Base-by-base conservation (phyloP, 2,329 filamentous ascomycete species). In the Helotiales sp. region DNA sequence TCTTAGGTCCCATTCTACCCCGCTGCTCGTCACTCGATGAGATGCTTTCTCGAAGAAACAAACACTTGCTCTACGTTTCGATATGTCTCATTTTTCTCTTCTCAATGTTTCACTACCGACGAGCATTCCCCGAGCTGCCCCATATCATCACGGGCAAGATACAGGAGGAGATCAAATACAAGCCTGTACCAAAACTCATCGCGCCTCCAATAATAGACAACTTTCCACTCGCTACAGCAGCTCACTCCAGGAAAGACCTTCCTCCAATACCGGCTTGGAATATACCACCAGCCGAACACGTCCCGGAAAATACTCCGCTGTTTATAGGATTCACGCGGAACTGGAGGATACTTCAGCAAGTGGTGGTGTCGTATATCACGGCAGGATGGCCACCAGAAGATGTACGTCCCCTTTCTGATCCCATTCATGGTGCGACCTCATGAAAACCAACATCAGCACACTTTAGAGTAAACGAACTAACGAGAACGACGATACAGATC, bases 281-380 rank as follows among this genome's bases (percentile, higher is more conserved):
- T 69, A 62, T 74, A 10, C 79, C 83, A 10, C 79, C 83, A 0
- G 73, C 75, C 17, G 69, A 76, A 45, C 77, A 82, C 64, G 73
- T 79, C 3, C 78, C 80, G 72, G 78, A 77, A 61, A 76, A 78
- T 6, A 83, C 86, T 3, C 85, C 86, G 1, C 80, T 89, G 8
- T 79, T 88, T 58, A 86, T 88, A 67, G 84, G 85, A n/a, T 89
- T 88, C 77, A 87, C 86, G 0, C 80, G 85, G 37, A 82, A 83
- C 64, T 87, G 83, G 82, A 81, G 82, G 1, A 78, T 88, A 65
- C 79, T 89, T 1, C 80, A 86, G 15, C 86, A 88, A 76, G 79
- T 82, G 2, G 82, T 88, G 1, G 80, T 86, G 10, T 83, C 80
- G 11, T 89, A 88, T 75, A 83, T 89, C 69, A 84, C 85, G 0